Percentiles rank a stretch among this genome's conserved stretches.
These are phyloP conservation scores for Trichoderma semiorbis DNA, from an alignment of 2,329 filamentous ascomycete species.

Conservation along the genomic window DNA sequence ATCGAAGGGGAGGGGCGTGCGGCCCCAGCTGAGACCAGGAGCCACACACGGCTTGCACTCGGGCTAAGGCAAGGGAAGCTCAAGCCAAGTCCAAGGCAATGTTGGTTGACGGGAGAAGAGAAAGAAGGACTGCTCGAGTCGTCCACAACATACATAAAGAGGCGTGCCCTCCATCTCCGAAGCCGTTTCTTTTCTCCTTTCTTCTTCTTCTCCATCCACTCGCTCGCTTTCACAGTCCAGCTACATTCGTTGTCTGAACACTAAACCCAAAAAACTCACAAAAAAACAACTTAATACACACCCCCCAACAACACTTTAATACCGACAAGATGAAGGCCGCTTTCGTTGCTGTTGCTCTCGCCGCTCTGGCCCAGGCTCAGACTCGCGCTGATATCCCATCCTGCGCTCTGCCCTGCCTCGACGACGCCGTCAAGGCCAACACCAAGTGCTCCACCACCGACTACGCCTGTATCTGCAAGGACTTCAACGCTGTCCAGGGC, in stretches of 20 bases:
- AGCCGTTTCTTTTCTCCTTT: slow-evolving; percentile 1
- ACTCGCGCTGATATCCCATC: slow-evolving; percentile 33
- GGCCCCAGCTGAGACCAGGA: slow-evolving; percentile 20
- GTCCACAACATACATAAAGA: slow-evolving; percentile 32
- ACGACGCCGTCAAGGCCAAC: slow-evolving; percentile 29
- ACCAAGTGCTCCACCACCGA: slow-evolving; percentile 34
- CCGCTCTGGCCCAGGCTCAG: slow-evolving; percentile 36
- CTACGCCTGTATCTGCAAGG: slow-evolving; percentile 34
- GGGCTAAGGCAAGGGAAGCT: background rate
- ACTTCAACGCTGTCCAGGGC: slow-evolving; percentile 32
- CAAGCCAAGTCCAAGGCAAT: too few relatives aligned
- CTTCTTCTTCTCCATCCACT: slow-evolving; percentile 31
- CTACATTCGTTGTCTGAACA: slow-evolving; percentile 31
- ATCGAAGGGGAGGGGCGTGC: slow-evolving; percentile 18
- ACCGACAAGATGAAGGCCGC: slow-evolving; percentile 39
- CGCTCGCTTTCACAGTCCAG: slow-evolving; percentile 20
- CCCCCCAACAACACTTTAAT: background rate
- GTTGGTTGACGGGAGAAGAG: background rate
- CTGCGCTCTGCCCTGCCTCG: slow-evolving; percentile 39
- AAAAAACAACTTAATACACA: slow-evolving; percentile 10
- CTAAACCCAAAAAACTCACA: slow-evolving; percentile 12
- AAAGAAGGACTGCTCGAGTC: background rate
- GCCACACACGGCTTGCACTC: background rate
- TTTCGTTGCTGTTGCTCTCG: slow-evolving; percentile 32
- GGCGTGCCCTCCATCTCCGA: slow-evolving; percentile 17